phyloP scores from a whole-genome alignment of 345 rosid species.

The Tarenaya hassleriana region DNA sequence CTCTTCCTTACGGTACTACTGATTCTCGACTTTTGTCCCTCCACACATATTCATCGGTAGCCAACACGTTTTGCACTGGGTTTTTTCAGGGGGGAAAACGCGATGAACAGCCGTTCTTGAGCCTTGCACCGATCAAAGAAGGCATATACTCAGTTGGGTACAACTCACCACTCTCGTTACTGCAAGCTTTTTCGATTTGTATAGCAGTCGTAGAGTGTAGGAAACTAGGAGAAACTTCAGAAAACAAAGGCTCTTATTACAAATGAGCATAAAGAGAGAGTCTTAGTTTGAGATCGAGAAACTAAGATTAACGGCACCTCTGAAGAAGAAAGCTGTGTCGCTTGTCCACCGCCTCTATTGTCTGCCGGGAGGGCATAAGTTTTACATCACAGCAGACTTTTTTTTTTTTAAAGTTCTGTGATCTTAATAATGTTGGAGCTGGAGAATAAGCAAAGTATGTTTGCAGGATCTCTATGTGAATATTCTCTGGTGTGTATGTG shows the following conservation, averaged over 20 bases:
- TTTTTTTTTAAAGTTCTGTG: conserved; percentile 25
- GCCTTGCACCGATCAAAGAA: conserved; percentile 58
- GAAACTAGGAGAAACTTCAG: conserved; percentile 34
- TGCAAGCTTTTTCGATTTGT: conserved; percentile 76
- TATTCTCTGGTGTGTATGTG: too few species aligned
- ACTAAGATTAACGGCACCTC: conserved; percentile 21
- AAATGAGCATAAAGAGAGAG: conserved; percentile 31
- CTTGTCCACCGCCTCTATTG: conserved; percentile 43
- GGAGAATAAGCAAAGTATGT: too few species aligned
- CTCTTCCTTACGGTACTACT: conserved; percentile 57
- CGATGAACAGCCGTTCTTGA: conserved; percentile 48
- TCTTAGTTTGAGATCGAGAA: conserved; percentile 9
- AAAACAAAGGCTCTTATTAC: conserved; percentile 18
- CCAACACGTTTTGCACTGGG: too few species aligned
- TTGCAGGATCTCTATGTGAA: too few species aligned
- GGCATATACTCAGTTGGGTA: conserved; percentile 73
- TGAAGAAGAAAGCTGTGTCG: conserved; percentile 35
- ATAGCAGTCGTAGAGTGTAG: conserved; percentile 69
- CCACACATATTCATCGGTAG: too few species aligned
- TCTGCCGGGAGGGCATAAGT: conserved; percentile 67
- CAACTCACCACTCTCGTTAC: conserved; percentile 46
- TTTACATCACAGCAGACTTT: conserved; percentile 22
- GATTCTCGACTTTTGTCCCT: conserved; percentile 15
- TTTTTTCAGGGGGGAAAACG: conserved; percentile 52
- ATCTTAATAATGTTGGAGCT: conserved; percentile 13